phyloP scores from a whole-genome alignment of 2,329 filamentous ascomycete species.

The Aspergillus unguis region DNA sequence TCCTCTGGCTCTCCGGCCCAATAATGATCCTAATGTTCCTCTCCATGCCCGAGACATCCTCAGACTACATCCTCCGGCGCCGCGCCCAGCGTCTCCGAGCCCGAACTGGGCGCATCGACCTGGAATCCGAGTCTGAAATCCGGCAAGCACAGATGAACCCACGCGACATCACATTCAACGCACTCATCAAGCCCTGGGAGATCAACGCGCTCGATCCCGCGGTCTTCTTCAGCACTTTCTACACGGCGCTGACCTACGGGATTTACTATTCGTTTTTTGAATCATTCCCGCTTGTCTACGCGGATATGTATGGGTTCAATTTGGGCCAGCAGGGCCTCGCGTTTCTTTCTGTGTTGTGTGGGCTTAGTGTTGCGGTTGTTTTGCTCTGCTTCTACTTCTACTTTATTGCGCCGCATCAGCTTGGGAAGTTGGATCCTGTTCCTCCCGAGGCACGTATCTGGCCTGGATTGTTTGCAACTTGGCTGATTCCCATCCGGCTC shows the following conservation, averaged over 20 bases:
- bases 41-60: slow-evolving; percentile 61
- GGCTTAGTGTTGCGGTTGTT: too few species aligned
- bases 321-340: slow-evolving; percentile 57
- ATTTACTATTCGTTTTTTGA: slow-evolving; percentile 58
- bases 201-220: slow-evolving; percentile 61
- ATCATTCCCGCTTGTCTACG: slow-evolving; percentile 63
- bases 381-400: too few species aligned
- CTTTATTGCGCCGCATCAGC: too few species aligned
- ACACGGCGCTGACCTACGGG: slow-evolving; percentile 57
- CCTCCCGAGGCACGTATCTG: too few species aligned
- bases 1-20: slow-evolving; percentile 37
- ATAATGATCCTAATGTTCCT: slow-evolving; percentile 22
- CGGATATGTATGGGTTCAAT: slow-evolving; percentile 57
- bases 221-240: slow-evolving; percentile 60
- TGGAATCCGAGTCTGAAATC: slow-evolving; percentile 60
- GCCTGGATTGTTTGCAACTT: too few species aligned
- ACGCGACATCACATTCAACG: slow-evolving; percentile 36
- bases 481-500: too few species aligned
- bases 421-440: too few species aligned
- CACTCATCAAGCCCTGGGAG: slow-evolving; percentile 60
- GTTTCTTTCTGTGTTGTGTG: slow-evolving; percentile 60
- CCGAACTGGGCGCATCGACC: slow-evolving; percentile 49
- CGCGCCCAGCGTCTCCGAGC: slow-evolving; percentile 61
- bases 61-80: slow-evolving; percentile 58
- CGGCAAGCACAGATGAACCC: slow-evolving; percentile 7